A percentile compares a stretch with the other conserved stretches of the same genome.
Conservation (phyloP, 2,329 filamentous ascomycete genomes). For the Xylaria digitata region DNA sequence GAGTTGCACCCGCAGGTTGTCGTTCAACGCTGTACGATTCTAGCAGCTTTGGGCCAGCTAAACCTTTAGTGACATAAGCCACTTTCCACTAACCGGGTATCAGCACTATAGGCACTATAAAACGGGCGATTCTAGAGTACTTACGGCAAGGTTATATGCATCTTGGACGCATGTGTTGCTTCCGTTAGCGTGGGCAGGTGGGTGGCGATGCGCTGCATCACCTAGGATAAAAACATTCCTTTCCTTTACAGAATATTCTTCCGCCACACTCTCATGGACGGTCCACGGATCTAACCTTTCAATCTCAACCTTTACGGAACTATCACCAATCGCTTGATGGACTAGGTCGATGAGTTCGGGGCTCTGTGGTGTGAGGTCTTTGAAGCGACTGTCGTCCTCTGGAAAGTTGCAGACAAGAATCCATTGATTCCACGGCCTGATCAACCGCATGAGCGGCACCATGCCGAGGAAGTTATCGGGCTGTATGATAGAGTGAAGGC, state of each 20-base stretch:
- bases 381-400: constrained; percentile 31
- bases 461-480: constrained; percentile 60
- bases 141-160: constrained; percentile 62
- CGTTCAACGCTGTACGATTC: constrained; percentile 59
- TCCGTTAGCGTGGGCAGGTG: constrained; percentile 67
- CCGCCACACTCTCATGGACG: constrained; percentile 71
- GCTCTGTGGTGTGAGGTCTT: constrained; percentile 28
- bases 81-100: constrained; percentile 60
- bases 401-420: constrained; percentile 59
- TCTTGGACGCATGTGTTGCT: constrained; percentile 70
- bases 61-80: constrained; percentile 57
- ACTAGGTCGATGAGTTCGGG: constrained; percentile 36
- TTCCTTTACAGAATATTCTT: constrained; percentile 64
- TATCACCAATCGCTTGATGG: constrained; percentile 62
- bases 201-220: constrained; percentile 69
- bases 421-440: constrained; percentile 70
- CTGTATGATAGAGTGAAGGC: constrained; percentile 67
- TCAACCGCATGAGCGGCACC: constrained; percentile 62
- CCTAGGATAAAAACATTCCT: constrained; percentile 64
- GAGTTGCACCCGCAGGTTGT: constrained; percentile 60
- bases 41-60: constrained; percentile 54
- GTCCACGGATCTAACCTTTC: constrained; percentile 67
- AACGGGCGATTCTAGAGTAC: neutral
- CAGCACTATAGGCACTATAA: neutral
- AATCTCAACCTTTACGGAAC: constrained; percentile 60